Evolutionary conservation across 305 asterid genomes (phyloP).

Genomic region (Fraxinus sp.): DNA sequence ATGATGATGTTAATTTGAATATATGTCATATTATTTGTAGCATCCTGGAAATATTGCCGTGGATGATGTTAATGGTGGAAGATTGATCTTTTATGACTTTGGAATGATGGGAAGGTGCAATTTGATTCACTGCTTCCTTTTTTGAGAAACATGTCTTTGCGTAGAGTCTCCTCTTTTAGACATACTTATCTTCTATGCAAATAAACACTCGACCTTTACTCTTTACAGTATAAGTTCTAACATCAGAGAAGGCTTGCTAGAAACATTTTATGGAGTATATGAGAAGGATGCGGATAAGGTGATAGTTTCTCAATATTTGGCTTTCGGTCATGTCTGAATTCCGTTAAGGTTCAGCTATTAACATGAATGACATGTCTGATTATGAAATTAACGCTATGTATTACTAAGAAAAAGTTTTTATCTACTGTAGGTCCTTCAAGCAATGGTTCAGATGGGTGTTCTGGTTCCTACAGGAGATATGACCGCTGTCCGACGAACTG

Average conservation of each 20-base stretch:
- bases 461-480: conserved; percentile 93
- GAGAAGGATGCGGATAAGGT: conserved; percentile 95
- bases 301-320: conserved; percentile 21
- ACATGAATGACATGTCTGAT: conserved; percentile 12
- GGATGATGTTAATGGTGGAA: conserved; percentile 96
- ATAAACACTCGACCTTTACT: conserved; percentile 16
- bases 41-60: conserved; percentile 99
- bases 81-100: conserved; percentile 90
- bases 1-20: conserved; percentile 7
- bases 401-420: conserved; percentile 10
- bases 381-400: background rate
- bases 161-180: conserved; percentile 10
- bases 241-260: conserved; percentile 91
- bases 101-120: conserved; percentile 99
- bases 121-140: conserved; percentile 6
- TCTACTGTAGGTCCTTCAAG: conserved; percentile 77
- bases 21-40: conserved; percentile 37
- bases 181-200: conserved; percentile 12
- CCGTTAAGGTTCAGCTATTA: background rate
- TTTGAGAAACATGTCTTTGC: background rate
- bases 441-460: conserved; percentile 96
- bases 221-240: conserved; percentile 85
- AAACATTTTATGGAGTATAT: conserved; percentile 92
- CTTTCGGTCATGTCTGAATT: background rate
- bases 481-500: conserved; percentile 98